Evolutionary conservation across 2,329 filamentous ascomycete species (phyloP).

Genomic region (Xylariaceae sp.): DNA sequence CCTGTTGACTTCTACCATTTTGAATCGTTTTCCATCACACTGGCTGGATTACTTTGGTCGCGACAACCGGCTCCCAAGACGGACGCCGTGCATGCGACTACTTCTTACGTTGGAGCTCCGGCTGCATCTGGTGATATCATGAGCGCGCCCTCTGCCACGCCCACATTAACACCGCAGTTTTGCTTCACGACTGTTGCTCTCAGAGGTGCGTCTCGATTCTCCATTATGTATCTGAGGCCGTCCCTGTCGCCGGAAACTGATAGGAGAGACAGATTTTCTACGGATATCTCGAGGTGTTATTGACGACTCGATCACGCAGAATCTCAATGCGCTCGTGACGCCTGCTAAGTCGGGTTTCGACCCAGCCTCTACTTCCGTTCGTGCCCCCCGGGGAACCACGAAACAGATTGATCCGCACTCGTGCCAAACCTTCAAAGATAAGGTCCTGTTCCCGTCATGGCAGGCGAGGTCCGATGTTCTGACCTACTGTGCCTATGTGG

Average conservation of each 20-base stretch:
- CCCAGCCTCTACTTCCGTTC: slow-evolving; percentile 66
- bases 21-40: slow-evolving; percentile 29
- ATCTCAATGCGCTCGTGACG: slow-evolving; percentile 81
- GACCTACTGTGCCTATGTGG: slow-evolving; percentile 83
- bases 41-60: slow-evolving; percentile 49
- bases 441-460: slow-evolving; percentile 85
- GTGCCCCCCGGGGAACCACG: slow-evolving; percentile 46
- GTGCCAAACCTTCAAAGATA: slow-evolving; percentile 68
- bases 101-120: slow-evolving; percentile 7
- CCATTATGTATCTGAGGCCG: background rate
- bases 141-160: slow-evolving; percentile 42
- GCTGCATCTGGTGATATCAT: slow-evolving; percentile 36
- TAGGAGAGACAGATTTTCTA: slow-evolving; percentile 66
- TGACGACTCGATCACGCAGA: slow-evolving; percentile 90
- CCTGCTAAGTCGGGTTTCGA: slow-evolving; percentile 71
- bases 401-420: slow-evolving; percentile 54
- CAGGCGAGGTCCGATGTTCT: slow-evolving; percentile 75
- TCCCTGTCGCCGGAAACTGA: slow-evolving; percentile 17
- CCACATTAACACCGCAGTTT: slow-evolving; percentile 64
- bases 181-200: slow-evolving; percentile 68
- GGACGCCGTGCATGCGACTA: slow-evolving; percentile 34
- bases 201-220: slow-evolving; percentile 50
- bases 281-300: slow-evolving; percentile 76
- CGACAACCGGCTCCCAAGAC: slow-evolving; percentile 35
- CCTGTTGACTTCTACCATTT: slow-evolving; percentile 4